A percentile compares a stretch with the other conserved stretches of the same genome.
Conservation (phyloP, 2,329 filamentous ascomycete genomes). For the Talaromyces sp. region DNA sequence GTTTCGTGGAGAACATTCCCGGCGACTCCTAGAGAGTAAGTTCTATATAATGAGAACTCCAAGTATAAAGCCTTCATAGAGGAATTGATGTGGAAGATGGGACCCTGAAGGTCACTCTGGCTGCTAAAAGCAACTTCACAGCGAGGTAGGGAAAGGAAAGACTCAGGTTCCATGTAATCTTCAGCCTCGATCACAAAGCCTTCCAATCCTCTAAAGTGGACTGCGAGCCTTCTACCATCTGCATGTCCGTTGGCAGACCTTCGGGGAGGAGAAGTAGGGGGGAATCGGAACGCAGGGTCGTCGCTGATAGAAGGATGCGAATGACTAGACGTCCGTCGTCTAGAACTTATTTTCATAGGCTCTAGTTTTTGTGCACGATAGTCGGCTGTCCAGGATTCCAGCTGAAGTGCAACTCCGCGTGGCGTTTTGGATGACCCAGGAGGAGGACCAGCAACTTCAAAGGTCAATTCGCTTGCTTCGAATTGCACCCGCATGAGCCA, state of each 20-base stretch:
- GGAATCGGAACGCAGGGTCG: slow-evolving; percentile 55
- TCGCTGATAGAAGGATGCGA: slow-evolving; percentile 54
- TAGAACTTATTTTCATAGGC: slow-evolving; percentile 41
- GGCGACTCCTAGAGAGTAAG: slow-evolving; percentile 84
- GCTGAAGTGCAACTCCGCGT: slow-evolving; percentile 76
- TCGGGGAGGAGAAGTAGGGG: slow-evolving; percentile 45
- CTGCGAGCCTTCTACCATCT: slow-evolving; percentile 75
- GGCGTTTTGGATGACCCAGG: slow-evolving; percentile 75
- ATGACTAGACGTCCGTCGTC: slow-evolving; percentile 71
- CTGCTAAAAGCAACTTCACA: slow-evolving; percentile 86
- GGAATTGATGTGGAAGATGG: slow-evolving; percentile 81
- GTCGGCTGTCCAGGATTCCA: slow-evolving; percentile 83
- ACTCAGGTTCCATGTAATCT: slow-evolving; percentile 77
- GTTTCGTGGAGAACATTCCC: slow-evolving; percentile 68
- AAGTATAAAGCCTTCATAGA: slow-evolving; percentile 72
- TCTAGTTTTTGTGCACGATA: slow-evolving; percentile 80
- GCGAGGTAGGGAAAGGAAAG: slow-evolving; percentile 79
- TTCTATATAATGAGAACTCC: slow-evolving; percentile 89
- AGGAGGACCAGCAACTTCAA: slow-evolving; percentile 88
- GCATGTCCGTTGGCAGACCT: slow-evolving; percentile 43
- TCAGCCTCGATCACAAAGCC: slow-evolving; percentile 84
- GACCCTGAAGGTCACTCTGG: slow-evolving; percentile 77
- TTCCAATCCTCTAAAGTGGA: slow-evolving; percentile 80
- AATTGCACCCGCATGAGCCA: slow-evolving; percentile 84
- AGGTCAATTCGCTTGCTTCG: slow-evolving; percentile 81